Evolutionary conservation across 352 stramenopile genomes (phyloP), one percentile per base, ranked within the genome.

Genomic region (Phytophthora vignae): DNA sequence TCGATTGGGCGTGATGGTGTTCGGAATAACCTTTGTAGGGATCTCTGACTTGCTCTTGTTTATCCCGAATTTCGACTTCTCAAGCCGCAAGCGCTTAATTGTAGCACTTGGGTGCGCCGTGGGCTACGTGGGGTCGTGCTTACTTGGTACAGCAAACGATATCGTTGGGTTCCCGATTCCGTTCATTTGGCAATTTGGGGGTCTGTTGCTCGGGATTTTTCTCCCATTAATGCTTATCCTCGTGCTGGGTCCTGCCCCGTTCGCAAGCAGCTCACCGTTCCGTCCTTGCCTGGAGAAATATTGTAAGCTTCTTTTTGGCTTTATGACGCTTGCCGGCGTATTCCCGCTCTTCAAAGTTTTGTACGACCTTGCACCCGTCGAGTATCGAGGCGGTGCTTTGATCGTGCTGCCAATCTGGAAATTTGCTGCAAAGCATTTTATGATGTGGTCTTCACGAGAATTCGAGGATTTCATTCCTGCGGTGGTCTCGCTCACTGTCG

Each of bases 321-420:
- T 57, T 5, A 69, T 69, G 62, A 56, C 53, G 4, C 38, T 69
- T 12, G 22, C 40, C n/a, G 52, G 61, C 1, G 29, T 69, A 9
- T 69, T 63, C 27, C 62, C 62, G 46, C 40, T 55, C 8, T 62
- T 50, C 19, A 62, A 63, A 69, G 62, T 42, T 42, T 14, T 42
- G 36, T 42, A 42, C 36, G 36, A 42, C 0, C 11, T 17, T 11
- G 36, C 15, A 11, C 36, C 36, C 1, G 36, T 42, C 5, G 36
- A 10, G 11, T 42, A 17, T 42, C 36, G 36, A 42, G 36, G 36
- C 36, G 11, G 36, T 14, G 36, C 36, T 42, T 11, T 42, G 36
- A 42, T 42, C 36, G 10, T 42, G 10, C 36, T 42, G 36, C 36
- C 36, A 42, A 11, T 42, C 17, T 42, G 36, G 36, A 42, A 42